Evolutionary conservation across 768 basidiomycete species (phyloP).

Genomic region (Tylopilus felleus): DNA sequence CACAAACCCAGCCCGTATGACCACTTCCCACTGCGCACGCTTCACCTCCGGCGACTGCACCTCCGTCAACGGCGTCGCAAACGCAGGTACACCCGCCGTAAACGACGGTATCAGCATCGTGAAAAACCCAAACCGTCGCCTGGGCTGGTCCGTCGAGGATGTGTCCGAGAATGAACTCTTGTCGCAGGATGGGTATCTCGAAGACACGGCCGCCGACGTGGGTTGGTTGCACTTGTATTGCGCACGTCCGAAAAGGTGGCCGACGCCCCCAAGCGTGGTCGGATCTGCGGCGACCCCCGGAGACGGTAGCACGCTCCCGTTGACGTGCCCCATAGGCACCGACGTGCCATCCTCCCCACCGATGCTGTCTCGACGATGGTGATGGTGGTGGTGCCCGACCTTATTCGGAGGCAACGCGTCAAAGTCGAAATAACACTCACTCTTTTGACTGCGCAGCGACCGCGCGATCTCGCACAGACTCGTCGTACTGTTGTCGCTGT

Average conservation of each 20-base stretch:
- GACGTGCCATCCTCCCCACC: neutral
- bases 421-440: conserved; percentile 26
- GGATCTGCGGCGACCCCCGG: neutral
- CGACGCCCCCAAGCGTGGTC: neutral
- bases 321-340: too few species aligned
- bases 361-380: neutral
- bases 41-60: conserved; percentile 67
- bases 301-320: neutral
- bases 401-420: conserved; percentile 20
- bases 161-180: neutral
- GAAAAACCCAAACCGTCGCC: neutral
- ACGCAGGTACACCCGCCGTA: conserved; percentile 57
- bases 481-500: conserved; percentile 2
- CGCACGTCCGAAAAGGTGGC: conserved; percentile 17
- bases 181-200: neutral
- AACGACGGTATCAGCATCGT: conserved; percentile 28
- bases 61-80: conserved; percentile 64
- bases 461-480: conserved; percentile 7
- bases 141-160: neutral
- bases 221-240: conserved; percentile 32
- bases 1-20: conserved; percentile 53
- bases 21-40: conserved; percentile 85
- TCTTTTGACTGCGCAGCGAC: conserved; percentile 17
- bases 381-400: neutral
- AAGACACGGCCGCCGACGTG: neutral